phyloP scores from a whole-genome alignment of 768 basidiomycete genomes.

The Panellus pusillus region DNA sequence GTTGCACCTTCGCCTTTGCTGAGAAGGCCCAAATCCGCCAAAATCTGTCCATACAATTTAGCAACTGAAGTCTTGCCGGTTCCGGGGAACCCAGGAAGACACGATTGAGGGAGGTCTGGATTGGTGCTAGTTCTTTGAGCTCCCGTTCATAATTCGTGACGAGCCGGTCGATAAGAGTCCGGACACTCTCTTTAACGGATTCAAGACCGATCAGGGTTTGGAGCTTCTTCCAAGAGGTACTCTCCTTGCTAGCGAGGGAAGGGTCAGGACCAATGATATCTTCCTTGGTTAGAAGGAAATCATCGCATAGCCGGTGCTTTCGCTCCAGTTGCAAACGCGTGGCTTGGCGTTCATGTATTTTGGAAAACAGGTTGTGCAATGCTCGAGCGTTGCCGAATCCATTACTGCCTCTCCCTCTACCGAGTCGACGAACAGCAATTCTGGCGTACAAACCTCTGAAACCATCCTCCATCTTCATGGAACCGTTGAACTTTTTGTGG shows the following conservation, averaged over 20 bases:
- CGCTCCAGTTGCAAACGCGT: conserved; percentile 45
- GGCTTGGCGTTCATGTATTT: conserved; percentile 54
- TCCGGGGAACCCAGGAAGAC: conserved; percentile 70
- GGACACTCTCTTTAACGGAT: conserved; percentile 56
- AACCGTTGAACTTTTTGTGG: conserved; percentile 44
- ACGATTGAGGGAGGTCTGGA: conserved; percentile 58
- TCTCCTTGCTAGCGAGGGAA: conserved; percentile 43
- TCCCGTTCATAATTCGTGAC: conserved; percentile 61
- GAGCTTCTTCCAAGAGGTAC: conserved; percentile 51
- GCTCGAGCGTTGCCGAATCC: conserved; percentile 74
- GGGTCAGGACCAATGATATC: conserved; percentile 72
- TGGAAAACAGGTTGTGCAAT: conserved; percentile 49
- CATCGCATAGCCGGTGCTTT: conserved; percentile 38
- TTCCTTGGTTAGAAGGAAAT: conserved; percentile 50
- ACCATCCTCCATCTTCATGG: conserved; percentile 59
- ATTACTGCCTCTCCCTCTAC: conserved; percentile 53
- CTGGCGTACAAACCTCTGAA: conserved; percentile 52
- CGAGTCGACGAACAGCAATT: conserved; percentile 60
- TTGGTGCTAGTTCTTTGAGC: conserved; percentile 51
- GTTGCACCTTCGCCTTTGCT: conserved; percentile 67
- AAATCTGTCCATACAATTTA: conserved; percentile 62
- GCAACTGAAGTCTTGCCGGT: conserved; percentile 75
- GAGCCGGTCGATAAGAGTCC: conserved; percentile 43
- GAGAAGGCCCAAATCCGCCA: conserved; percentile 62
- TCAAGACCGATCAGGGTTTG: conserved; percentile 55